Evolutionary conservation across 495 filamentous ascomycete species (phyloP), one percentile per base, ranked within the genome.

Genomic region (Tuber indicum): DNA sequence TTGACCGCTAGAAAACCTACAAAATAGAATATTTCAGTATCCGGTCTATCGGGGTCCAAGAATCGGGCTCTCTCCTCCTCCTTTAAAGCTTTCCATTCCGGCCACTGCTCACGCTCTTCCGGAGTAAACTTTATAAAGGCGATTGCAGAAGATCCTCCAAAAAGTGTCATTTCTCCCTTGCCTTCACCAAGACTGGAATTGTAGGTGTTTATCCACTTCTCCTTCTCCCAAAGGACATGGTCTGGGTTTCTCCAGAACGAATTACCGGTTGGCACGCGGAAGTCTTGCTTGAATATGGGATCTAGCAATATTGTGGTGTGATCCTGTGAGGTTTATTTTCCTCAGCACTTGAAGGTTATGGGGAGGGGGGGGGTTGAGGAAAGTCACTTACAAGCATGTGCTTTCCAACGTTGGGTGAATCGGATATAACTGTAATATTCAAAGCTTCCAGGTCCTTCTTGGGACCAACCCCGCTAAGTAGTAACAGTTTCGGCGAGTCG

Each of bases 391-490:
- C 84, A 76, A 45, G 75, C 84, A 89, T 78, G 72, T 86, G 85
- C 83, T 88, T 84, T 16, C 88, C 87, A 21, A 89, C 86, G 70
- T 88, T 86, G 0, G 86, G 84, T n/a, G 81, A 79, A 74, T 88
- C 76, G 17, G 81, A 78, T 36, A 89, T 71, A 36, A 87, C 82
- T 8, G 84, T 83, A 47, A 89, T 87, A 19, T 81, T 80, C 45
- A 83, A 81, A 69, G 80, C 39, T 42, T 86, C 71, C 0, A 89
- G 80, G 12, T 83, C 83, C 0, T 75, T 78, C 41, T 76, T 78
- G 0, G 85, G 87, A 0, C 88, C 88, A 70, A 89, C 82, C 1
- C 87, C 87, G n/a, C 87, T 89, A n/a, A 88, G 83, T 82, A 88
- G 87, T 23, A 89, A 82, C 9, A 89, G 79, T 72, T 89, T 87